Evolutionary conservation across 805 yeast genomes (phyloP).

Genomic region (Saccharomycopsis microspora): DNA sequence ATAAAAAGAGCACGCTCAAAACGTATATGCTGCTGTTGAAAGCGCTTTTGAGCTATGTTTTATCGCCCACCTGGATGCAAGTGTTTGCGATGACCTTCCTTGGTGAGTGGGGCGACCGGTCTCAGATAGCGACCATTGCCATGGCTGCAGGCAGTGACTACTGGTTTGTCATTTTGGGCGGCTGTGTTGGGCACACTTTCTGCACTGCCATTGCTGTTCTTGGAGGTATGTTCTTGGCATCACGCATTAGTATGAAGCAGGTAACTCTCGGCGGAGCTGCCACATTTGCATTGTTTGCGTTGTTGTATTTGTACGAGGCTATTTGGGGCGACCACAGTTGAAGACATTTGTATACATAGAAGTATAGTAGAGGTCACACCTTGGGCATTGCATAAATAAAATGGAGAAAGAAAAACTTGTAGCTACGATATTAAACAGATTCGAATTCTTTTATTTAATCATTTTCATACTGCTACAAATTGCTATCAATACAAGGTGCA

Average conservation of each 20-base stretch:
- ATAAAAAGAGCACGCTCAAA: conserved; percentile 14
- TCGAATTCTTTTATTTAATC: too few species aligned
- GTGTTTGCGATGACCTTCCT: conserved; percentile 91
- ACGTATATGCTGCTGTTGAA: conserved; percentile 28
- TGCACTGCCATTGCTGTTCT: conserved; percentile 88
- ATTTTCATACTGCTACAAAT: too few species aligned
- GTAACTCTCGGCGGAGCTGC: conserved; percentile 86
- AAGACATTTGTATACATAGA: too few species aligned
- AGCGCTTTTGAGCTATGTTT: conserved; percentile 47
- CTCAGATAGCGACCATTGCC: conserved; percentile 96
- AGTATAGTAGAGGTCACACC: too few species aligned
- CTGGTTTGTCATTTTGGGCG: conserved; percentile 82
- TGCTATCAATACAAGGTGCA: too few species aligned
- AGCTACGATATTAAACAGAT: too few species aligned
- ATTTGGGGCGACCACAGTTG: conserved; percentile 13
- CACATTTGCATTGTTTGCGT: conserved; percentile 75
- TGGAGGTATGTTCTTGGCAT: conserved; percentile 87
- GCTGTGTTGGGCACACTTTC: conserved; percentile 75
- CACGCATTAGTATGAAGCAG: conserved; percentile 80
- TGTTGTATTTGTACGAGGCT: conserved; percentile 71
- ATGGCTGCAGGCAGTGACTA: conserved; percentile 96
- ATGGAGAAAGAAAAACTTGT: too few species aligned
- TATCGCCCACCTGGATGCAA: conserved; percentile 89
- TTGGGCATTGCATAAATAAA: too few species aligned
- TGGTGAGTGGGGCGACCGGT: conserved; percentile 99